Percentiles rank a stretch among this genome's conserved stretches.
These are phyloP conservation scores for Lignosus rhinocerotis DNA, from an alignment of 1,284 basidiomycete genomes.

Conservation along the genomic window DNA sequence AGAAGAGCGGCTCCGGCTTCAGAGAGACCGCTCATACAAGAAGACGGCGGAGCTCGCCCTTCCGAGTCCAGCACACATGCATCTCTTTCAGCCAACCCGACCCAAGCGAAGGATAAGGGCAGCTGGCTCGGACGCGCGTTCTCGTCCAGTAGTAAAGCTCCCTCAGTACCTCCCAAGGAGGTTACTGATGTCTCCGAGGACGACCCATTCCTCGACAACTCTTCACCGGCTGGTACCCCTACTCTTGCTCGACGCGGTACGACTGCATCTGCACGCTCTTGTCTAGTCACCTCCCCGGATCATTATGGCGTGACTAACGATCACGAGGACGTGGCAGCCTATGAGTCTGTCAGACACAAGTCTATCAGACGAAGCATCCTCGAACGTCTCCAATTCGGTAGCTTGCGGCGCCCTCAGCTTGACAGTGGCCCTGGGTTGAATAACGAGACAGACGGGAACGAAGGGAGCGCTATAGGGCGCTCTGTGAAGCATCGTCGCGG, in stretches of 20 bases:
- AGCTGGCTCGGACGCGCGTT: conserved; percentile 19
- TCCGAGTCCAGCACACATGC: conserved; percentile 6
- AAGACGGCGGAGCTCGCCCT: neutral
- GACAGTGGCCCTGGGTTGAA: neutral
- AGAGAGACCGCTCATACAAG: neutral
- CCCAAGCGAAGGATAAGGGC: conserved; percentile 2
- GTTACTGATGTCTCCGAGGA: conserved; percentile 19
- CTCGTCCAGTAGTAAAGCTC: conserved; percentile 6
- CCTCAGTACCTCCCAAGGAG: neutral
- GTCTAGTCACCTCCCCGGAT: conserved; percentile 16
- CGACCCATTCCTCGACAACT: conserved; percentile 27
- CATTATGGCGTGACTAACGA: conserved; percentile 24
- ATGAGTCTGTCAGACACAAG: conserved; percentile 31
- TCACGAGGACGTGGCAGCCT: conserved; percentile 25
- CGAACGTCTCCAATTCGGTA: conserved; percentile 31
- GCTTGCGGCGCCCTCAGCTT: conserved; percentile 11
- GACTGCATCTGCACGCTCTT: conserved; percentile 1
- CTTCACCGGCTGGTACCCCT: conserved; percentile 4
- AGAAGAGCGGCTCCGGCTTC: neutral
- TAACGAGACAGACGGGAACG: conserved; percentile 8
- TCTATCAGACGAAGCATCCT: conserved; percentile 37
- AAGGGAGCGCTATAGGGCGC: neutral
- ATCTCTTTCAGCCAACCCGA: neutral
- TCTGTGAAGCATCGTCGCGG: conserved; percentile 17
- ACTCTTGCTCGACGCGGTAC: conserved; percentile 1